Evolutionary conservation across 495 filamentous ascomycete species (phyloP).

Genomic region (Trichoderma reesei): DNA sequence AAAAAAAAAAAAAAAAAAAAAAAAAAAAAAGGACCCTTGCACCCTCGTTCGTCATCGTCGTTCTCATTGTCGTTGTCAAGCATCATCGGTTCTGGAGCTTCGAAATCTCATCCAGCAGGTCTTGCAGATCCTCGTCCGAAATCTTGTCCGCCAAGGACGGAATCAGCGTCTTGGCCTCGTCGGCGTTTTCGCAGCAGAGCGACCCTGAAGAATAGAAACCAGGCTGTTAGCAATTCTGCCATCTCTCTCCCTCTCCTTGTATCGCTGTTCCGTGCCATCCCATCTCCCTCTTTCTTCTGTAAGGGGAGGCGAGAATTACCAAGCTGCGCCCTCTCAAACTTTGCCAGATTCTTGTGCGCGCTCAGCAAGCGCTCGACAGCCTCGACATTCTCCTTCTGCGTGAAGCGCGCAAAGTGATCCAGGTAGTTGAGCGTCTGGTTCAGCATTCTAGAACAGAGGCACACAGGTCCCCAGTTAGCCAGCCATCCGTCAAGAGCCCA

Average conservation of each 20-base stretch:
- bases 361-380: conserved; percentile 77
- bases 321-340: conserved; percentile 88
- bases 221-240: conserved; percentile 8
- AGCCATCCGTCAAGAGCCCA: background rate
- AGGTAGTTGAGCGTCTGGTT: conserved; percentile 84
- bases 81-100: conserved; percentile 41
- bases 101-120: conserved; percentile 79
- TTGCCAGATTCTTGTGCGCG: conserved; percentile 65
- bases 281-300: too few species aligned
- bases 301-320: conserved; percentile 38
- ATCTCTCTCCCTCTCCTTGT: background rate
- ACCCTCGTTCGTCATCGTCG: too few species aligned
- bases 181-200: conserved; percentile 80
- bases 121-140: conserved; percentile 72
- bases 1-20: background rate
- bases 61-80: too few species aligned
- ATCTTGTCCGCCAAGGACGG: conserved; percentile 86
- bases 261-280: too few species aligned
- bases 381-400: conserved; percentile 86
- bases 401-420: conserved; percentile 88
- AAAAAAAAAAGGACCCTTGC: background rate
- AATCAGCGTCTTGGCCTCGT: conserved; percentile 94
- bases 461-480: background rate
- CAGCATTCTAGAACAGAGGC: conserved; percentile 40
- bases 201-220: conserved; percentile 46